Base-by-base conservation (phyloP, 164 flowering plant genomes). In the Hamamelis virginiana region DNA sequence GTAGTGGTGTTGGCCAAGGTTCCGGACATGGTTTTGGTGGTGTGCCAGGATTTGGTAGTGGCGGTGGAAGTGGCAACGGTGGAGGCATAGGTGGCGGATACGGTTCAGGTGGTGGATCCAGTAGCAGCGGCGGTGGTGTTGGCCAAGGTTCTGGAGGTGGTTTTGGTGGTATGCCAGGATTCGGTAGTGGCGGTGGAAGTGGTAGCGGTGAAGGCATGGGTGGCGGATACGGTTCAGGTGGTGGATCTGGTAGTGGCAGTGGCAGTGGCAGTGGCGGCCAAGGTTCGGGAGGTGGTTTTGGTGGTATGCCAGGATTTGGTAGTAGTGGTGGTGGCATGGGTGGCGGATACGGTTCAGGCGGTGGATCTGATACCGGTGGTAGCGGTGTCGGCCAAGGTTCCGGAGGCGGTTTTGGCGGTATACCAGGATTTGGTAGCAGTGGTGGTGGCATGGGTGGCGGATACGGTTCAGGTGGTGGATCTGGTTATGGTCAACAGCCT, bases 151-250 rank as follows among this genome's bases (percentile, higher is more conserved):
- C n/a, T 4, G 16, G 57, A 8, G 21, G 57, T 12, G 65, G 64
- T 27, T 64, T 69, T 11, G 47, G 50, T 46, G 62, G 25, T n/a
- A 15, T 27, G 66, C 9, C 47, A 19, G 9, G 66, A 65, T 25
- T 18, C 22, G 69, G 67, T 10, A 25, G 33, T 38, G 70, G 66
- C 12, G n/a, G 41, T 38, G 72, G 73, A 38, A 53, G 73, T 18
- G 57, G 57, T n/a, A 16, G 57, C 25, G 57, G 57, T 12, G 19
- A 16, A 8, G 8, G 57, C n/a, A 21, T 33, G 5, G 41, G n/a
- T 52, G 57, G 57, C 22, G 19, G n/a, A 8, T 19, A 21, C 8
- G 19, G 22, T 8, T n/a, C n/a, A n/a, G n/a, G n/a, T n/a, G n/a
- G n/a, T n/a, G 57, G 57, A 16, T 12, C 22, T 1, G 57, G 3